These are phyloP conservation scores for Colletotrichum abscissum DNA, from an alignment of 2,329 filamentous ascomycete genomes.

Conservation along the genomic window DNA sequence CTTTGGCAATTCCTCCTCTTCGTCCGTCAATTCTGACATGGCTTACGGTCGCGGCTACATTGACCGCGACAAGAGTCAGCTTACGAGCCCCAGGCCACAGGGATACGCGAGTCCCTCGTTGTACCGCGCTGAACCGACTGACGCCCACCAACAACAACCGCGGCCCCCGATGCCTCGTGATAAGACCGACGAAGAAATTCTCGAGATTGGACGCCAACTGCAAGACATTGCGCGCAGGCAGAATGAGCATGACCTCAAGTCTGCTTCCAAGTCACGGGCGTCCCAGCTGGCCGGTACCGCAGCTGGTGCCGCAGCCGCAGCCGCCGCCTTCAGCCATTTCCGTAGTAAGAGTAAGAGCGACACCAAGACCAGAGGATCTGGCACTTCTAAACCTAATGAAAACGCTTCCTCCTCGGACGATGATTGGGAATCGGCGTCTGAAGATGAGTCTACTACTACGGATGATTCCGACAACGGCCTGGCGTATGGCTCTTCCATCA, in stretches of 20 bases:
- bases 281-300: conserved; percentile 51
- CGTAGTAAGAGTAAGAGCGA: conserved; percentile 51
- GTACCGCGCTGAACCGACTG: conserved; percentile 29
- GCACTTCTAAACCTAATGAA: conserved; percentile 52
- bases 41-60: conserved; percentile 74
- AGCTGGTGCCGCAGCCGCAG: conserved; percentile 39
- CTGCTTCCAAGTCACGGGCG: conserved; percentile 51
- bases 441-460: conserved; percentile 56
- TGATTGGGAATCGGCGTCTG: conserved; percentile 68
- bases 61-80: conserved; percentile 50
- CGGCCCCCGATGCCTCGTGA: conserved; percentile 38
- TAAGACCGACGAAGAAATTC: conserved; percentile 68
- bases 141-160: conserved; percentile 31
- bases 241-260: conserved; percentile 60
- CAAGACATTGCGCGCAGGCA: conserved; percentile 63
- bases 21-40: conserved; percentile 75
- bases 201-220: conserved; percentile 65
- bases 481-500: conserved; percentile 53
- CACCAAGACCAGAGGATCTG: conserved; percentile 49
- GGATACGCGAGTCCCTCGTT: conserved; percentile 16
- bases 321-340: conserved; percentile 54
- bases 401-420: conserved; percentile 51
- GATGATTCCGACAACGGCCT: conserved; percentile 56
- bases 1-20: conserved; percentile 73
- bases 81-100: conserved; percentile 23